Conservation (phyloP, 192 early-diverging fungal species). For the Ambispora gerdemannii region DNA sequence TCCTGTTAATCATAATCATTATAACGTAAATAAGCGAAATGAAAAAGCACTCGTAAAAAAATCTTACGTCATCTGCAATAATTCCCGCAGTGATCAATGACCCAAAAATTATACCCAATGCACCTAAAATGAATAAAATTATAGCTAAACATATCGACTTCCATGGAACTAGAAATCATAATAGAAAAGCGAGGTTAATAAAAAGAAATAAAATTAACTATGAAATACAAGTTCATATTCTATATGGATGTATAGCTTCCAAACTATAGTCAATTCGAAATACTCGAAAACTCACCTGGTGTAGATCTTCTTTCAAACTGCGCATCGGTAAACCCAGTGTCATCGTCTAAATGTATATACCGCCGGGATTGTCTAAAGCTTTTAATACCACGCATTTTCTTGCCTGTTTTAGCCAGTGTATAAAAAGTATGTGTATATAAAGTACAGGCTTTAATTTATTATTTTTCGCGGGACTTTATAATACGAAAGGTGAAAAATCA, state of each 20-base stretch:
- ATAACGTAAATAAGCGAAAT: neutral
- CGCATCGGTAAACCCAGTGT: neutral
- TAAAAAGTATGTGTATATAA: too few species aligned
- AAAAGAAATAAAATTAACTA: neutral
- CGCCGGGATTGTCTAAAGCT: neutral
- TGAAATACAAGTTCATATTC: neutral
- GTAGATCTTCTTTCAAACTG: slow-evolving; percentile 7
- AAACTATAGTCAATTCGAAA: neutral
- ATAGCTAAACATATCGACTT: slow-evolving; percentile 50
- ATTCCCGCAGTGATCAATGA: slow-evolving; percentile 49
- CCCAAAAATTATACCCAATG: slow-evolving; percentile 47
- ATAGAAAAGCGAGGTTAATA: slow-evolving; percentile 15
- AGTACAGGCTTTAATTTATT: too few species aligned
- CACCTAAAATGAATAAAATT: slow-evolving; percentile 45
- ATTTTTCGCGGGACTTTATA: too few species aligned
- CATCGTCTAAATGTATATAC: slow-evolving; percentile 7
- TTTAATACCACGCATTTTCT: slow-evolving; percentile 10
- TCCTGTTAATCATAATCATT: neutral
- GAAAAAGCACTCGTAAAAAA: neutral
- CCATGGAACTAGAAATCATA: slow-evolving; percentile 56
- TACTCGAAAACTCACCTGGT: neutral
- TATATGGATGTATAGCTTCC: neutral
- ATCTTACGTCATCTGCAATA: slow-evolving; percentile 44
- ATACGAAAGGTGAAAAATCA: too few species aligned
- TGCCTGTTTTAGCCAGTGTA: too few species aligned